phyloP scores from a whole-genome alignment of 306 rosid species.

The Glycine tomentella region DNA sequence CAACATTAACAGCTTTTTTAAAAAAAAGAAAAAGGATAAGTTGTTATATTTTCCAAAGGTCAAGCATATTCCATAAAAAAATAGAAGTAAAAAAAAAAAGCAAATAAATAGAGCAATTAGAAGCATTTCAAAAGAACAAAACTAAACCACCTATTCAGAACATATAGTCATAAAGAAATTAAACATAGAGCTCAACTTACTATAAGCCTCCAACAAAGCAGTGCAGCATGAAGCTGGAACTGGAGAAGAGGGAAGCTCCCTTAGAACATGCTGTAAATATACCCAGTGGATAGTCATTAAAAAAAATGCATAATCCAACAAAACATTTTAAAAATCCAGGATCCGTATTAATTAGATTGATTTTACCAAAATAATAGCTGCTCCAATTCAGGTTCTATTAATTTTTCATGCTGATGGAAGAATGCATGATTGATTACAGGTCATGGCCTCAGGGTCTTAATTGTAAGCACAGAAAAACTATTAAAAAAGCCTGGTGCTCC shows the following conservation, averaged over 20 bases:
- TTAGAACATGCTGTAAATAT: constrained; percentile 84
- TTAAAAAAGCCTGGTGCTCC: background rate
- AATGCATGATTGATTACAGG: background rate
- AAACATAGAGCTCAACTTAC: constrained; percentile 63
- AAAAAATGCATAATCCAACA: constrained; percentile 38
- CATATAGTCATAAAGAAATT: background rate
- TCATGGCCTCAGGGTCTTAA: background rate
- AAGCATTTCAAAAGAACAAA: constrained; percentile 20
- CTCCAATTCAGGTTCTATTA: constrained; percentile 25
- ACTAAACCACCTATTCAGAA: constrained; percentile 24
- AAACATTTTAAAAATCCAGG: constrained; percentile 19
- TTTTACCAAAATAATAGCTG: constrained; percentile 2
- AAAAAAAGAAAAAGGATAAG: too few relatives aligned
- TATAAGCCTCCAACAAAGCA: constrained; percentile 94
- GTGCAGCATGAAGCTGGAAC: constrained; percentile 99
- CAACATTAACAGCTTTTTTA: too few relatives aligned
- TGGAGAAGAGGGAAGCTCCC: constrained; percentile 99
- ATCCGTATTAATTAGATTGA: background rate
- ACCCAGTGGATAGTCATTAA: constrained; percentile 26
- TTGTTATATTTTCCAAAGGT: too few relatives aligned
- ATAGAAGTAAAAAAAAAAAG: background rate
- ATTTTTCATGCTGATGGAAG: constrained; percentile 13
- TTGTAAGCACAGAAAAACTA: background rate
- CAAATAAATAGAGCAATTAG: background rate
- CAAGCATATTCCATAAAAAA: background rate